Evolutionary conservation across 129 eudicot species (phyloP), one percentile per base, ranked within the genome.

Genomic region (Erigeron canadensis): DNA sequence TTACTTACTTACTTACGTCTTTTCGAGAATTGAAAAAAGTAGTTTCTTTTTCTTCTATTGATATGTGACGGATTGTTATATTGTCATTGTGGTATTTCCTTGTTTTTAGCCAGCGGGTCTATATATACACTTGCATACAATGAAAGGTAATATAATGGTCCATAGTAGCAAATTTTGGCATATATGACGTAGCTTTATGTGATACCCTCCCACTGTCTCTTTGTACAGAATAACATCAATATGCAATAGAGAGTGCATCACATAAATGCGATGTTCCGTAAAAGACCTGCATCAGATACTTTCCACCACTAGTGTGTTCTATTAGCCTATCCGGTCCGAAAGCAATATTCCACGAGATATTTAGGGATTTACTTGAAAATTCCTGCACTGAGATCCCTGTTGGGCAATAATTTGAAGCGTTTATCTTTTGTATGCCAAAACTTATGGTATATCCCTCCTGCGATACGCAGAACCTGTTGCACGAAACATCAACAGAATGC

Each of bases 111-210:
- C n/a, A n/a, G n/a, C n/a, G n/a, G n/a, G n/a, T 68, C 34, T 0
- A 28, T 22, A 28, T 13, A 10, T 42, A 42, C 75, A 70, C 75
- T 37, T 55, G 75, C 53, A 57, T 73, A n/a, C n/a, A 51, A 37
- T 67, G 75, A 38, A 50, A 39, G 54, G 44, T 69, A 77, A 64
- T 70, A 44, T 69, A 77, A 64, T 70, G 77, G 81, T 78, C 72
- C 81, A 71, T 71, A 60, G 60, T 34, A 68, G 67, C 43, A 51
- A 45, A 63, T 65, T 64, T 28, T 70, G 74, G 86, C 85, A 69
- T 83, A 28, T 28, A 28, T 28, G 88, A 91, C 84, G 90, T 69
- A 71, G 82, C 91, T 91, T 88, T 86, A 91, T 78, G 83, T 86
- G 87, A 74, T 88, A 83, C 84, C 77, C 81, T 82, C 74, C 88